Percentiles rank a stretch among this genome's conserved stretches.
These are phyloP conservation scores for Coemansia sp. DNA, from an alignment of 192 early-diverging fungal species.

Conservation along the genomic window DNA sequence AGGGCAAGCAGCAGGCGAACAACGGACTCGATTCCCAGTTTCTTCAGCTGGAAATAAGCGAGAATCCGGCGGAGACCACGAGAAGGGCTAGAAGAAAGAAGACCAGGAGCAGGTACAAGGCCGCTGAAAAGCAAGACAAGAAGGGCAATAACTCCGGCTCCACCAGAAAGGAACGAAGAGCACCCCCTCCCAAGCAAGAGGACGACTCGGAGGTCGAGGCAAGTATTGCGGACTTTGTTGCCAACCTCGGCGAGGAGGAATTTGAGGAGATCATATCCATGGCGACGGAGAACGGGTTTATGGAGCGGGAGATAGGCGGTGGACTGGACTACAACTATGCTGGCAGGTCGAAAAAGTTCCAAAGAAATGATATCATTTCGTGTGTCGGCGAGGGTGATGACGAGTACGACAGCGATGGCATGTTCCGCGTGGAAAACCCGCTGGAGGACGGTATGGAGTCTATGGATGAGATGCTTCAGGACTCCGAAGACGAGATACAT, in stretches of 20 bases:
- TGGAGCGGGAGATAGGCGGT: conserved; percentile 32
- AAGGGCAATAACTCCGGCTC: neutral
- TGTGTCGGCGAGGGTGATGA: neutral
- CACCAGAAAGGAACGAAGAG: conserved; percentile 7
- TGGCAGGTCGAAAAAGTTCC: neutral
- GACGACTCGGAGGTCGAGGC: conserved; percentile 12
- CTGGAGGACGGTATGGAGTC: conserved; percentile 23
- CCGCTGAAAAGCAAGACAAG: conserved; percentile 1
- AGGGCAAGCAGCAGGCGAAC: conserved; percentile 3
- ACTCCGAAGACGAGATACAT: conserved; percentile 9
- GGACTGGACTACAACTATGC: conserved; percentile 4
- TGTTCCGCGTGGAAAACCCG: conserved; percentile 28
- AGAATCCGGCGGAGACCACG: neutral
- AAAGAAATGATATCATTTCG: neutral
- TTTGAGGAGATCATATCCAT: conserved; percentile 12
- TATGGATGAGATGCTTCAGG: conserved; percentile 9
- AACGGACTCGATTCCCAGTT: conserved; percentile 31
- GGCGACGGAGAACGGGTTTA: neutral
- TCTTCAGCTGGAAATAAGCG: conserved; percentile 23
- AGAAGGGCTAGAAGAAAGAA: conserved; percentile 3
- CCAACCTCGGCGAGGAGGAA: conserved; percentile 30
- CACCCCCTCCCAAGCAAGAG: conserved; percentile 4
- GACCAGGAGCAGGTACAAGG: conserved; percentile 6
- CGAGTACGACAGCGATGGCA: conserved; percentile 2
- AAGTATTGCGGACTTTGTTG: conserved; percentile 33